Conservation (phyloP, 495 filamentous ascomycete species). For the Aspergillus conjunctus region DNA sequence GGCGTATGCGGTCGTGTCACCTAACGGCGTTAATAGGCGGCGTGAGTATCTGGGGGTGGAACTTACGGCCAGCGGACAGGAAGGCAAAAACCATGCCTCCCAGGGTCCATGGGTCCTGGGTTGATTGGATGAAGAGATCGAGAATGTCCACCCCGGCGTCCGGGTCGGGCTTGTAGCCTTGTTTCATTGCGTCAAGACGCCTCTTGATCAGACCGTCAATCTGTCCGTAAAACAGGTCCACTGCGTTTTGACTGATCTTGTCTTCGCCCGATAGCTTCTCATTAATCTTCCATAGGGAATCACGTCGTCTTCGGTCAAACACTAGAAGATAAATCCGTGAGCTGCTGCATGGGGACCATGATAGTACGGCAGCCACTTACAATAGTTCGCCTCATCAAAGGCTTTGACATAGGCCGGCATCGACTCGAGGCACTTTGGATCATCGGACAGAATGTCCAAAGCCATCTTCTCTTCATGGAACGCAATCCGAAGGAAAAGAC, state of each 20-base stretch:
- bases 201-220: not conserved
- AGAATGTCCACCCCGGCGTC: not conserved
- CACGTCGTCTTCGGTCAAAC: not conserved
- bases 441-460: not conserved
- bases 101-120: not conserved
- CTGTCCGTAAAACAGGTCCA: not conserved
- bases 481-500: not conserved
- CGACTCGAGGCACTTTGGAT: not conserved
- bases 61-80: not conserved
- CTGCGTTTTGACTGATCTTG: not conserved
- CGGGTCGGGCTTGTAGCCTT: not conserved
- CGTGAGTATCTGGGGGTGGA: not conserved
- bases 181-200: not conserved
- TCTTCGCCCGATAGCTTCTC: not conserved
- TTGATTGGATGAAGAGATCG: not conserved
- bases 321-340: not conserved
- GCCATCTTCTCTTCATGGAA: slow-evolving; percentile 1
- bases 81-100: not conserved
- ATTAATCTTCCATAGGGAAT: not conserved
- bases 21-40: not conserved
- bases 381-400: not conserved
- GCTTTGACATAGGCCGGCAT: not conserved
- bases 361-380: not conserved
- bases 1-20: not conserved
- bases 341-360: not conserved